Percentiles rank a stretch among this genome's conserved stretches.
Conservation (phyloP, 2,329 filamentous ascomycete genomes). For the Drechslerella dactyloides region DNA sequence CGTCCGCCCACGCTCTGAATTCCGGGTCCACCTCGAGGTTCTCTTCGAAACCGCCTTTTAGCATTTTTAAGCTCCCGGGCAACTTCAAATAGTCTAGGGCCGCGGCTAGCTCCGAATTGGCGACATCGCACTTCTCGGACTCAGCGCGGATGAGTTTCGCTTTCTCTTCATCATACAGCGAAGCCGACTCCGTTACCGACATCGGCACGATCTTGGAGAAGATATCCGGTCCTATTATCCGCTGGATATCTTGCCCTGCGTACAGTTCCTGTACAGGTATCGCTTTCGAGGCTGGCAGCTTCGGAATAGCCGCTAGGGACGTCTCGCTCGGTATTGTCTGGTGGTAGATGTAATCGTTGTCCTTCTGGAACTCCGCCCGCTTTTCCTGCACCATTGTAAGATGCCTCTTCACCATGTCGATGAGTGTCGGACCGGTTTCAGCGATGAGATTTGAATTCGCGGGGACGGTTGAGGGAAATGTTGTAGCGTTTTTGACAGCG, state of each 20-base stretch:
- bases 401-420: conserved; percentile 85
- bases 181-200: conserved; percentile 93
- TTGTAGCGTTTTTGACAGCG: conserved; percentile 75
- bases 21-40: conserved; percentile 82
- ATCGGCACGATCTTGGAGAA: conserved; percentile 97
- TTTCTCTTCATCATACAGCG: conserved; percentile 97
- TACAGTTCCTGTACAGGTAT: conserved; percentile 97
- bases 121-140: conserved; percentile 87
- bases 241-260: conserved; percentile 93
- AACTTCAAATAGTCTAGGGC: conserved; percentile 92
- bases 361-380: conserved; percentile 76
- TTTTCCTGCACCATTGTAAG: conserved; percentile 80
- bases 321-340: conserved; percentile 87
- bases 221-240: conserved; percentile 94
- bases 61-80: conserved; percentile 83
- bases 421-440: conserved; percentile 75
- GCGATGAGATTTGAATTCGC: conserved; percentile 81
- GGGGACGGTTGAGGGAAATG: conserved; percentile 79
- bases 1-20: conserved; percentile 91
- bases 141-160: conserved; percentile 93
- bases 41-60: conserved; percentile 92
- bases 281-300: conserved; percentile 91
- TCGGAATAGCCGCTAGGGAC: conserved; percentile 78
- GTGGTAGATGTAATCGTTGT: conserved; percentile 99
- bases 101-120: conserved; percentile 93